phyloP scores from a whole-genome alignment of 75 land plant genomes.

The Cunninghamia lanceolata region DNA sequence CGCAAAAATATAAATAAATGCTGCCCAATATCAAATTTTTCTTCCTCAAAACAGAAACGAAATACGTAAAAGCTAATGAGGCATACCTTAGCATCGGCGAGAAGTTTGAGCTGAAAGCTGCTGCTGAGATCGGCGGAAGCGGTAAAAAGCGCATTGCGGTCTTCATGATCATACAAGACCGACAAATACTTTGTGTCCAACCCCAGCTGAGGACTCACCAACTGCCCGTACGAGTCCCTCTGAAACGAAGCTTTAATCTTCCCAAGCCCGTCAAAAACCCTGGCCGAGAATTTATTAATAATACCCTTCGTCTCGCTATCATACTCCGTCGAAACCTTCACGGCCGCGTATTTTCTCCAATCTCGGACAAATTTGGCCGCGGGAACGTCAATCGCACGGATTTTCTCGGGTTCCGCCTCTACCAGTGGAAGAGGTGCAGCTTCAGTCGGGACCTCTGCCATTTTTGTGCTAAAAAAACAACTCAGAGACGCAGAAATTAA shows the following conservation, averaged over 20 bases:
- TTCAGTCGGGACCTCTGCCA: background rate
- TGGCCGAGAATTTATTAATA: constrained; percentile 78
- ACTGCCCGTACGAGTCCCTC: constrained; percentile 45
- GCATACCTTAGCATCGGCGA: constrained; percentile 70
- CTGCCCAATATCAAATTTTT: background rate
- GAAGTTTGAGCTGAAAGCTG: constrained; percentile 37
- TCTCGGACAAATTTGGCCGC: background rate
- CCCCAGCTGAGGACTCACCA: constrained; percentile 50
- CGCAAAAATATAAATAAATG: background rate
- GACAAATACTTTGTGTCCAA: constrained; percentile 62
- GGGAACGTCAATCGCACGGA: background rate
- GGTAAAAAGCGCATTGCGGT: constrained; percentile 61
- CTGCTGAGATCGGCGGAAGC: constrained; percentile 39
- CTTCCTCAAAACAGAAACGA: background rate
- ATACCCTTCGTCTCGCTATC: constrained; percentile 66
- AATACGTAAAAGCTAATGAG: background rate
- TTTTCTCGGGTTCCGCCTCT: background rate
- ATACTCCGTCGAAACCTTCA: constrained; percentile 76
- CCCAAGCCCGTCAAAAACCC: constrained; percentile 75
- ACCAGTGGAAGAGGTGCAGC: background rate
- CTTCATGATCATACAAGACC: constrained; percentile 71
- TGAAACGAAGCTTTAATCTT: constrained; percentile 81
- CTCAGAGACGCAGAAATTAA: background rate
- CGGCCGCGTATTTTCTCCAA: constrained; percentile 14
- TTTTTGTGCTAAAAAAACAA: background rate